Percentiles rank a stretch among this genome's conserved stretches.
Evolutionary conservation across 495 filamentous ascomycete genomes (phyloP).

Genomic region (Xylaria flabelliformis): DNA sequence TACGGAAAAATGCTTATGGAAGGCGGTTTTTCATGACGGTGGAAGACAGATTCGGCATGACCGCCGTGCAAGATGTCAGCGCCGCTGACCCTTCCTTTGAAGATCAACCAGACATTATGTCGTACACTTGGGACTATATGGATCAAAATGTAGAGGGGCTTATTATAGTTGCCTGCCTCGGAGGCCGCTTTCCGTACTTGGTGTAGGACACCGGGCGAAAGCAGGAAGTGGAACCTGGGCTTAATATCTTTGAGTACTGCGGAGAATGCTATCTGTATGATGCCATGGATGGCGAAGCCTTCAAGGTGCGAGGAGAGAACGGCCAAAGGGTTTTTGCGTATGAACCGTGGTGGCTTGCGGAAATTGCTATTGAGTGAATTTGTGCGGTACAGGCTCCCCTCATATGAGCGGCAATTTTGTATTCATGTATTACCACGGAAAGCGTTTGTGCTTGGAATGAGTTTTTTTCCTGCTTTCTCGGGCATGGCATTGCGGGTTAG

Average conservation of each 20-base stretch:
- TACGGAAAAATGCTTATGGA: not conserved
- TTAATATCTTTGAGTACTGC: not conserved
- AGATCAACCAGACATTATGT: not conserved
- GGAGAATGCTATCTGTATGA: not conserved
- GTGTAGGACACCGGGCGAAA: not conserved
- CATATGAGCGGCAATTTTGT: not conserved
- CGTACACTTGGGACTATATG: not conserved
- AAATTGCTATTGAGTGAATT: not conserved
- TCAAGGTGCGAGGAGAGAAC: not conserved
- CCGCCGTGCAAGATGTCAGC: not conserved
- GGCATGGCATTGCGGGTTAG: not conserved
- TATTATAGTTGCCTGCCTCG: not conserved
- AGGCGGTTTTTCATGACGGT: not conserved
- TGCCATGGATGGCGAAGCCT: conserved; percentile 7
- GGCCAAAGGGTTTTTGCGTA: not conserved
- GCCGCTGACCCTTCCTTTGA: not conserved
- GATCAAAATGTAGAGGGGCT: not conserved
- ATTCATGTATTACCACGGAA: not conserved
- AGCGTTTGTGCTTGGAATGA: not conserved
- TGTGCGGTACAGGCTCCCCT: not conserved
- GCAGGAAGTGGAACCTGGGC: too few relatives aligned
- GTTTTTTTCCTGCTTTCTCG: not conserved
- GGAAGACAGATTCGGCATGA: not conserved
- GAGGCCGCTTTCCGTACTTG: not conserved
- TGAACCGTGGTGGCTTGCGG: not conserved